Evolutionary conservation across 805 yeast genomes (phyloP).

Genomic region (Metschnikowia arizonensis): DNA sequence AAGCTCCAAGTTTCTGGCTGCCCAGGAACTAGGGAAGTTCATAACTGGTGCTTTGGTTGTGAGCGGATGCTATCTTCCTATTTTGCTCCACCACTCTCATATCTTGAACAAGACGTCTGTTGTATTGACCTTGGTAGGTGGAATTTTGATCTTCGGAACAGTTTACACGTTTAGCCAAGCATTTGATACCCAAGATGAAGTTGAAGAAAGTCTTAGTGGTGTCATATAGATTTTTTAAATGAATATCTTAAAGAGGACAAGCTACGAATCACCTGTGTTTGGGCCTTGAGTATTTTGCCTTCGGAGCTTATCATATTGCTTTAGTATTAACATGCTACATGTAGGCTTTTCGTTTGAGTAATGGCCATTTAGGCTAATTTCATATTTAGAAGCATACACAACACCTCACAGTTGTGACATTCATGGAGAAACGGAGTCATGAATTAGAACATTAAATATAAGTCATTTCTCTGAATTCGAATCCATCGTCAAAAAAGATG

Average conservation of each 20-base stretch:
- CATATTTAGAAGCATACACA: not conserved
- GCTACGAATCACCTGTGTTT: not conserved
- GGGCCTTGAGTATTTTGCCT: not conserved
- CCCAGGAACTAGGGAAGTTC: constrained; percentile 78
- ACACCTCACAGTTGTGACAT: not conserved
- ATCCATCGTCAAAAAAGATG: too few relatives aligned
- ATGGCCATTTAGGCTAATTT: not conserved
- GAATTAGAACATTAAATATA: too few relatives aligned
- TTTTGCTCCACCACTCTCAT: constrained; percentile 70
- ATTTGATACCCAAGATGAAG: constrained; percentile 48
- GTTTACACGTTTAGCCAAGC: constrained; percentile 78
- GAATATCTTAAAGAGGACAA: not conserved
- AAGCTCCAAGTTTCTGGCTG: constrained; percentile 21
- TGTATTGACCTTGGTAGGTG: constrained; percentile 77
- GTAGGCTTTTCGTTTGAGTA: not conserved
- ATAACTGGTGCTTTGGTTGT: constrained; percentile 71
- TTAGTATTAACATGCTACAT: not conserved
- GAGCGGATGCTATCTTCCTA: constrained; percentile 69
- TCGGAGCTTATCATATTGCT: not conserved
- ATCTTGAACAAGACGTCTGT: constrained; percentile 68
- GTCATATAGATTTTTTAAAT: constrained; percentile 10
- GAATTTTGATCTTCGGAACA: constrained; percentile 76
- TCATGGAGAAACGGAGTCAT: too few relatives aligned
- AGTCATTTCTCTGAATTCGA: too few relatives aligned
- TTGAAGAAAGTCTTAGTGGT: constrained; percentile 19